Evolutionary conservation across 805 yeast species (phyloP).

Genomic region (Candida palmyrensis): DNA sequence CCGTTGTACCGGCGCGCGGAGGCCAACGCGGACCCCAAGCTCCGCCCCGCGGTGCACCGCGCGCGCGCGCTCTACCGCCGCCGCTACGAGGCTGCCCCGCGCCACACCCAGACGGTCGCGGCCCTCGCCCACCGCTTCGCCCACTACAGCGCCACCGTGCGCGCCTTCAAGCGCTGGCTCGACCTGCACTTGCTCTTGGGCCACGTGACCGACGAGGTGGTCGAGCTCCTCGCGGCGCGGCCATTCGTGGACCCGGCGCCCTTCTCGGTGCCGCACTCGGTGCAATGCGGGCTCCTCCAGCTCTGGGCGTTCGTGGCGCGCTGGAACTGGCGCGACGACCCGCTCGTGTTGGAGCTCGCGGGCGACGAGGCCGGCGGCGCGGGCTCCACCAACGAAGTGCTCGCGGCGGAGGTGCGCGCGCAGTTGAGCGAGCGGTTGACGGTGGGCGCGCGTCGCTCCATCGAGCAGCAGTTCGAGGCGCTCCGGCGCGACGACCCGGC

Average conservation of each 20-base stretch:
- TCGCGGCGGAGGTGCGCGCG: slow-evolving; percentile 22
- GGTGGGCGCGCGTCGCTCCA: slow-evolving; percentile 53
- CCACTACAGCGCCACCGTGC: slow-evolving; percentile 70
- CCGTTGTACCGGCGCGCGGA: slow-evolving; percentile 67
- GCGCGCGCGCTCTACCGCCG: slow-evolving; percentile 61
- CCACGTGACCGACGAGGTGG: slow-evolving; percentile 71
- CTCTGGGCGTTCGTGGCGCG: slow-evolving; percentile 61
- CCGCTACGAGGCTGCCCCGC: slow-evolving; percentile 59
- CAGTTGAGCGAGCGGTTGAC: slow-evolving; percentile 50
- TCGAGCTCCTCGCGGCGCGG: slow-evolving; percentile 77
- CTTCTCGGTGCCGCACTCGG: slow-evolving; percentile 73
- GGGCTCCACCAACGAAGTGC: slow-evolving; percentile 19
- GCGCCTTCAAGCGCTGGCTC: slow-evolving; percentile 87
- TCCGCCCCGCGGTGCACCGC: slow-evolving; percentile 54
- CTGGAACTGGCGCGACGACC: slow-evolving; percentile 95
- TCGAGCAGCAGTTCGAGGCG: slow-evolving; percentile 60
- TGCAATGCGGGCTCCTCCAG: slow-evolving; percentile 76
- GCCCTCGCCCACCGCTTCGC: slow-evolving; percentile 68
- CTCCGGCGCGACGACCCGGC: slow-evolving; percentile 77
- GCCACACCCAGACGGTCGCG: slow-evolving; percentile 77
- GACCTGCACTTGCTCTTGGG: slow-evolving; percentile 70
- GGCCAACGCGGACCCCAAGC: slow-evolving; percentile 51
- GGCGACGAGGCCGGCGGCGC: slow-evolving; percentile 23
- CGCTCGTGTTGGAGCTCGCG: slow-evolving; percentile 74
- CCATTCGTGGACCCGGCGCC: slow-evolving; percentile 88